These are phyloP conservation scores for Tuber melanosporum DNA, from an alignment of 495 filamentous ascomycete species.

Conservation along the genomic window DNA sequence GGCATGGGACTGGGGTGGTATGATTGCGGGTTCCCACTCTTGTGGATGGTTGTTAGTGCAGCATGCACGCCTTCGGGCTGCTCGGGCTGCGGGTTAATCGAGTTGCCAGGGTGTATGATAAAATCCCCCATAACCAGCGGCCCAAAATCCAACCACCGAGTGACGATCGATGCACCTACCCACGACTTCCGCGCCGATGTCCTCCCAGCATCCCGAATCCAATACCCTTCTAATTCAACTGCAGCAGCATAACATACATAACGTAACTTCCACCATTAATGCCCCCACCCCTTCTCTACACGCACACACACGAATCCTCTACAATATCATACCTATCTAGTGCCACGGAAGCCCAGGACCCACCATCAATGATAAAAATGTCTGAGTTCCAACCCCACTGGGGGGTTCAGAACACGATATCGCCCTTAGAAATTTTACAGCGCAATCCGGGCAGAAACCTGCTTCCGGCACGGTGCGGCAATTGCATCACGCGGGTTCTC, in stretches of 20 bases:
- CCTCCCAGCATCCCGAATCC: not conserved
- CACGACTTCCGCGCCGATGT: not conserved
- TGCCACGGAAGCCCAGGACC: not conserved
- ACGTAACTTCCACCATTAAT: not conserved
- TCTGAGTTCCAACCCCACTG: not conserved
- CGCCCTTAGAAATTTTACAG: not conserved
- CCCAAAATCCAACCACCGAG: not conserved
- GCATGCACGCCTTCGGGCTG: not conserved
- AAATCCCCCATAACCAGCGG: not conserved
- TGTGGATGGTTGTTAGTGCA: not conserved
- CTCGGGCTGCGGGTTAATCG: not conserved
- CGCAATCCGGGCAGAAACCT: not conserved
- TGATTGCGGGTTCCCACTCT: not conserved
- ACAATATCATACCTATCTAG: not conserved
- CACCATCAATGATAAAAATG: not conserved
- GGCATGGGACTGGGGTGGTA: not conserved
- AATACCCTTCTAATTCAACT: not conserved
- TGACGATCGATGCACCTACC: not conserved
- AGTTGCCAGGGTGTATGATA: not conserved
- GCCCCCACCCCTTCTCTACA: not conserved
- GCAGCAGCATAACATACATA: not conserved
- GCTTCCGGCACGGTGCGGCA: not conserved
- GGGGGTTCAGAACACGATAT: not conserved
- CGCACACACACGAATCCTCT: not conserved
- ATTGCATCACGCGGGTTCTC: not conserved